A percentile compares a stretch with the other conserved stretches of the same genome.
phyloP scores from a whole-genome alignment of 495 filamentous ascomycete genomes.

The Penicillium fimorum region DNA sequence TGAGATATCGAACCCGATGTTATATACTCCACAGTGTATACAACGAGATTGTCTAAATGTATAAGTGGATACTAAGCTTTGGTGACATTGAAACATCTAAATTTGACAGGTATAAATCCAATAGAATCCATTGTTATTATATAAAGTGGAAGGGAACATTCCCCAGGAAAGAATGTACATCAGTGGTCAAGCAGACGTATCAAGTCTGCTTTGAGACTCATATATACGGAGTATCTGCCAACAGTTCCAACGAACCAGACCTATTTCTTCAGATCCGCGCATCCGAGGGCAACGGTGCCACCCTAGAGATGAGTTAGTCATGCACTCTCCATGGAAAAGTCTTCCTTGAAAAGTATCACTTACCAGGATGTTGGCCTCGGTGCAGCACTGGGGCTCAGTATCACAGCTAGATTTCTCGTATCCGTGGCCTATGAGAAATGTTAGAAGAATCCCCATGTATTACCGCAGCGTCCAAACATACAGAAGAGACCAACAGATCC shows the following conservation, averaged over 20 bases:
- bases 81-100: neutral
- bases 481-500: conserved; percentile 38
- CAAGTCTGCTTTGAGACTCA: neutral
- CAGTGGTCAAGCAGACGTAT: neutral
- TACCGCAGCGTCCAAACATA: conserved; percentile 17
- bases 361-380: conserved; percentile 38
- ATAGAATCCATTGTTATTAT: neutral
- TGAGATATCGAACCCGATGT: neutral
- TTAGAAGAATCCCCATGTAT: neutral
- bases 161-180: neutral
- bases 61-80: neutral
- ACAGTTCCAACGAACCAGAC: neutral
- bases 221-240: neutral
- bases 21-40: neutral
- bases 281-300: conserved; percentile 10
- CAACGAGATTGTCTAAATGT: neutral
- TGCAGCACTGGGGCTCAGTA: conserved; percentile 34
- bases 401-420: conserved; percentile 25
- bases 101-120: neutral
- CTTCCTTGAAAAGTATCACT: conserved; percentile 3
- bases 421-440: conserved; percentile 25
- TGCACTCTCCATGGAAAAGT: no score
- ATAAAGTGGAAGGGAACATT: neutral
- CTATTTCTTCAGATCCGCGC: conserved; percentile 4
- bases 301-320: neutral